Conservation (phyloP, 805 yeast species). For the Candida ulmi region DNA sequence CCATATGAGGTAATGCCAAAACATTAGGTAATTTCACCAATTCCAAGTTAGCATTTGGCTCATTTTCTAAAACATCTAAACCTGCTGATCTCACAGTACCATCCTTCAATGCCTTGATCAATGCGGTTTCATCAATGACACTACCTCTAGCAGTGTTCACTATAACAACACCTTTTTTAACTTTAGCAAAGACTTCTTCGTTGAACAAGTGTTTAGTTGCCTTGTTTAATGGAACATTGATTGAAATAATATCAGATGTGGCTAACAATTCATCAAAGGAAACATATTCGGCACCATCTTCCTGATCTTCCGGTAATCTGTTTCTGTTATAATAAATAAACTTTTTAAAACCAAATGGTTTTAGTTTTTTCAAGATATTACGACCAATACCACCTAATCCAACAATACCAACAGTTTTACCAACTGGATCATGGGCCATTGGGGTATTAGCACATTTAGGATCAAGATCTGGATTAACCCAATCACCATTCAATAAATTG, state of each 20-base stretch:
- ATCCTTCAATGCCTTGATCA: slow-evolving; percentile 47
- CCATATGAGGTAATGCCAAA: slow-evolving; percentile 85
- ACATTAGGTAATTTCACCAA: slow-evolving; percentile 59
- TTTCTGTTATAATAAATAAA: slow-evolving; percentile 70
- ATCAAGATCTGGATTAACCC: slow-evolving; percentile 36
- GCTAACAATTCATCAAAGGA: slow-evolving; percentile 61
- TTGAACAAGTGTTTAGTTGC: slow-evolving; percentile 67
- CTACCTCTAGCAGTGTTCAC: slow-evolving; percentile 91
- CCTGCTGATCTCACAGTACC: slow-evolving; percentile 70
- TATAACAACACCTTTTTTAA: slow-evolving; percentile 72
- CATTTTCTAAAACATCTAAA: slow-evolving; percentile 70
- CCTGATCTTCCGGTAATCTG: slow-evolving; percentile 52
- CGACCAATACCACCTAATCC: slow-evolving; percentile 93
- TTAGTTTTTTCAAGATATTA: slow-evolving; percentile 63
- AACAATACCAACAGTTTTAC: slow-evolving; percentile 70
- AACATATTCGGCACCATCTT: slow-evolving; percentile 65
- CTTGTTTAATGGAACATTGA: slow-evolving; percentile 73
- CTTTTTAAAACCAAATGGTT: slow-evolving; percentile 71
- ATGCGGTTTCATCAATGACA: slow-evolving; percentile 60
- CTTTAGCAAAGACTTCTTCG: slow-evolving; percentile 50
- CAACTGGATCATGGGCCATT: slow-evolving; percentile 70
- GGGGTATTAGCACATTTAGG: slow-evolving; percentile 55
- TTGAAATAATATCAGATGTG: slow-evolving; percentile 62
- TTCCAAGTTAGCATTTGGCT: slow-evolving; percentile 66
- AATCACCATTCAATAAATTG: slow-evolving; percentile 50